Evolutionary conservation across 306 rosid species (phyloP).

Genomic region (Morella rubra): DNA sequence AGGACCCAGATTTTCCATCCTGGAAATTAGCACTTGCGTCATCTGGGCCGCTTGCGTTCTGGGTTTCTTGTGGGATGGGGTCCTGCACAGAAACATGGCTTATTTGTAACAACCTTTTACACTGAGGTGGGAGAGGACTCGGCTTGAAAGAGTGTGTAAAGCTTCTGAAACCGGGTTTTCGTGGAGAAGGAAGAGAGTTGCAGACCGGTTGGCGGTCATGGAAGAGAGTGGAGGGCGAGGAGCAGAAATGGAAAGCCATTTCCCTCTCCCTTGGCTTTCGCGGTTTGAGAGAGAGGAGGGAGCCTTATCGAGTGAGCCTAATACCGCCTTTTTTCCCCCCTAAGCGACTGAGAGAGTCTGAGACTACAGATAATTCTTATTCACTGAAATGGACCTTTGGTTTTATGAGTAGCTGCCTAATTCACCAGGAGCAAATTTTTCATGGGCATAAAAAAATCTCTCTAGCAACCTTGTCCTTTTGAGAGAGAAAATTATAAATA

Average conservation of each 20-base stretch:
- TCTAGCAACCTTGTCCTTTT: too few relatives aligned
- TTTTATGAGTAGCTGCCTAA: too few relatives aligned
- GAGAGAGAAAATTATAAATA: too few relatives aligned
- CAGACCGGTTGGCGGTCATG: slow-evolving; percentile 42
- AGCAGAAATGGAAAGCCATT: slow-evolving; percentile 72
- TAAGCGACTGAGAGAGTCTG: too few relatives aligned
- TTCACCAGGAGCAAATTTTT: too few relatives aligned
- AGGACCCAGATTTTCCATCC: slow-evolving; percentile 40
- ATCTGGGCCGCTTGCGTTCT: slow-evolving; percentile 13
- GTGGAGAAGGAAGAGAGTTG: slow-evolving; percentile 27
- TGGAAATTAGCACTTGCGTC: slow-evolving; percentile 26
- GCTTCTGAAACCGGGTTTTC: slow-evolving; percentile 26
- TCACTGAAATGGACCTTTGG: too few relatives aligned
- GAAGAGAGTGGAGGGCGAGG: slow-evolving; percentile 59
- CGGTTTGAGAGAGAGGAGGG: neutral
- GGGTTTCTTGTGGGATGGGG: slow-evolving; percentile 35
- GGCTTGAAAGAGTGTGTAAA: slow-evolving; percentile 29
- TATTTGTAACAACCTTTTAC: slow-evolving; percentile 45
- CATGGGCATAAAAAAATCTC: too few relatives aligned
- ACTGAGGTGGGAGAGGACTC: slow-evolving; percentile 22
- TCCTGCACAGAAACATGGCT: slow-evolving; percentile 63
- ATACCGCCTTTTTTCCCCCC: too few relatives aligned
- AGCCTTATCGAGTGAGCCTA: slow-evolving; percentile 31
- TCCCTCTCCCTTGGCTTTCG: neutral
- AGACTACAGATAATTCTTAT: too few relatives aligned